Conservation (phyloP, 78 protist genomes). For the Dictyostelium citrinum region DNA sequence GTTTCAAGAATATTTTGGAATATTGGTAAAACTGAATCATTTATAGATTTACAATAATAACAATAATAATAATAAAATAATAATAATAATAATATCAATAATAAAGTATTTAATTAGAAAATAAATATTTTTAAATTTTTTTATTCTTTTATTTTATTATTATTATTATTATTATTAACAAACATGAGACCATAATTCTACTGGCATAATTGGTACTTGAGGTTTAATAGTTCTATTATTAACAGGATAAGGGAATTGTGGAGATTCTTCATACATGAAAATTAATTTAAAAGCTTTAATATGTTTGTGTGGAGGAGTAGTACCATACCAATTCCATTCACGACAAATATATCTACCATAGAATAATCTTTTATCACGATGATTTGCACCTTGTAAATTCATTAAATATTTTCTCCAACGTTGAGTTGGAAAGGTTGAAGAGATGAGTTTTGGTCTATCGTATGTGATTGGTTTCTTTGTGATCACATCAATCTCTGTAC, state of each 20-base stretch:
- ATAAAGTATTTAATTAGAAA: neutral
- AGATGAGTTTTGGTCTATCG: slow-evolving; percentile 17
- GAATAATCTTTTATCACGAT: slow-evolving; percentile 8
- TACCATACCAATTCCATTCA: slow-evolving; percentile 73
- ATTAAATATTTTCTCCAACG: slow-evolving; percentile 68
- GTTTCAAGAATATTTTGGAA: slow-evolving; percentile 45
- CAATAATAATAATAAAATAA: neutral
- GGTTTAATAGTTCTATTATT: neutral
- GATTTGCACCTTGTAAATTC: slow-evolving; percentile 17
- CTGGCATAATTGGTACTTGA: neutral
- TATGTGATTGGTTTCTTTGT: neutral
- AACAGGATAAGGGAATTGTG: slow-evolving; percentile 20
- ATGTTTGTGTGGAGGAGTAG: neutral
- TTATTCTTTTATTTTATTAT: neutral
- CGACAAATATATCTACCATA: slow-evolving; percentile 67
- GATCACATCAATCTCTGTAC: neutral
- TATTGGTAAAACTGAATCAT: slow-evolving; percentile 30
- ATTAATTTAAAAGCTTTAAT: slow-evolving; percentile 29
- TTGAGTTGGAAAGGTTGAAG: slow-evolving; percentile 62
- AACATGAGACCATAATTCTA: slow-evolving; percentile 64
- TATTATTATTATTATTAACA: neutral
- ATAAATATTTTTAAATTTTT: neutral
- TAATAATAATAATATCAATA: no score
- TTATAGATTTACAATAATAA: neutral
- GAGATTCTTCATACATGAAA: slow-evolving; percentile 33